Percentiles rank a stretch among this genome's conserved stretches.
Evolutionary conservation across 441 rosid genomes (phyloP).

Genomic region (Populus tomentosa): DNA sequence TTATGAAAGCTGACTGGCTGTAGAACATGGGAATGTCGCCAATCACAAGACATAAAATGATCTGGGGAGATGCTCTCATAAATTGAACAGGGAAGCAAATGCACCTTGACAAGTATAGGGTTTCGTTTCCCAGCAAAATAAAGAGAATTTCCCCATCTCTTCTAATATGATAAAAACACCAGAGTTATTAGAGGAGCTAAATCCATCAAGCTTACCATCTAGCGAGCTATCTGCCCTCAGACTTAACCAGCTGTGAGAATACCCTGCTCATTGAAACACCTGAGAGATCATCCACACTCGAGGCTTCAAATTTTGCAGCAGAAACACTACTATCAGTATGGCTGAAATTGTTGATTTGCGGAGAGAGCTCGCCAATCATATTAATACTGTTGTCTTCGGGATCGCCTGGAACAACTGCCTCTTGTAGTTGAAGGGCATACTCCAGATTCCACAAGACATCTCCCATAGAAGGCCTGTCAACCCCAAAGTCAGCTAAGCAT

Average conservation of each 20-base stretch:
- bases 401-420: constrained; percentile 54
- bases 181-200: neutral
- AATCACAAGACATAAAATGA: neutral
- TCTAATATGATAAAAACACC: constrained; percentile 2
- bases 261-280: constrained; percentile 85
- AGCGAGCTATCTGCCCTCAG: constrained; percentile 65
- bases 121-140: neutral
- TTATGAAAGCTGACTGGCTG: neutral
- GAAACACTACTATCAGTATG: constrained; percentile 34
- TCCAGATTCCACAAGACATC: neutral
- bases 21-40: neutral
- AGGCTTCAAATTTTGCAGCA: constrained; percentile 33
- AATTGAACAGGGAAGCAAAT: neutral
- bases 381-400: constrained; percentile 69
- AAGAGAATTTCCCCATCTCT: neutral
- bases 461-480: neutral
- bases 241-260: constrained; percentile 86
- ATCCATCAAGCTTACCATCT: neutral
- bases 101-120: neutral
- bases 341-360: constrained; percentile 66
- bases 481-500: neutral
- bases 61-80: neutral
- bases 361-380: constrained; percentile 72
- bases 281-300: constrained; percentile 58
- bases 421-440: neutral